Evolutionary conservation across 139 green algal genomes (phyloP), one percentile per base, ranked within the genome.

Genomic region (Astrephomene gubernaculifera): DNA sequence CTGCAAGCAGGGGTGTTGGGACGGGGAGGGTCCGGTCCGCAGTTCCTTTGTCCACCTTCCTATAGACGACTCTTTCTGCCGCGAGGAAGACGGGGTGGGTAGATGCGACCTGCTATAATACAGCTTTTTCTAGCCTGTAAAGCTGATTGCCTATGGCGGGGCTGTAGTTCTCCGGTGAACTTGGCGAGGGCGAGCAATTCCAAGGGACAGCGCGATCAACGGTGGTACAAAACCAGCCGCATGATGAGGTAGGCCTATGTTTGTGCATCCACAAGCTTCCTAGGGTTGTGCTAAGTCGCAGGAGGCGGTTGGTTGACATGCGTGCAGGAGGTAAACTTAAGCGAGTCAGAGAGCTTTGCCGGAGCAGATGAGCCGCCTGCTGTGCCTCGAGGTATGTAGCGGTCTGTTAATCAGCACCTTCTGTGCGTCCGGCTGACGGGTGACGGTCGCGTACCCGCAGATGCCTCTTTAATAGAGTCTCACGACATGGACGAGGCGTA

Each of bases 271-370:
- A n/a, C 25, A 75, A 53, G 70, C 1, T n/a, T n/a, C n/a, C 25
- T 38, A 53, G 70, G 6, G 33, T 27, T 45, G 27, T 39, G 19
- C 36, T 84, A 53, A 12, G 3, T 67, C 8, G 5, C 36, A 29
- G 24, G 36, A 36, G 21, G 67, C 21, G 35, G 19, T 53, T 19
- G 36, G 14, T 27, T 17, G 29, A 49, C 45, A 79, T 44, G 52
- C 54, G 33, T 36, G 38, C 90, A 93, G 90, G 90, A 93, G 39
- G 90, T 93, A 45, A 89, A 89, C 17, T 57, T 93, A 6, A 93
- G 90, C 27, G 90, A 92, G 33, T 91, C 90, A 49, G 88, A 89
- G 53, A 92, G 90, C 65, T 85, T 91, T 43, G 80, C 52, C 2
- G 82, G 79, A 21, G 73, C 74, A 45, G 85, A 90, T 86, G 89